phyloP scores from a whole-genome alignment of 1,139 yeast species.

The Sugiyamaella pinicola region DNA sequence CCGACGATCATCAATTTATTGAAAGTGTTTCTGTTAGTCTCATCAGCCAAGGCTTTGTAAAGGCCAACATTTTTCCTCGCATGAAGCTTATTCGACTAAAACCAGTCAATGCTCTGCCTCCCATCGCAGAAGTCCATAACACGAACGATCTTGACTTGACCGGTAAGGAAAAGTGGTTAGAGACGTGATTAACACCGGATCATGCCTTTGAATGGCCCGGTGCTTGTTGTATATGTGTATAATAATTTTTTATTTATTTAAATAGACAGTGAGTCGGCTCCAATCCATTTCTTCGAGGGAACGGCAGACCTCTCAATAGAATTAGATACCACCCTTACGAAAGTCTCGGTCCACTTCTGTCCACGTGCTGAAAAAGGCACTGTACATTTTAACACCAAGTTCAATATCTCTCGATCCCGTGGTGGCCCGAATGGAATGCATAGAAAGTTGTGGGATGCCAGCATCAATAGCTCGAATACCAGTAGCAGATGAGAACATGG shows the following conservation, averaged over 20 bases:
- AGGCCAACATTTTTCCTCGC: slow-evolving; percentile 42
- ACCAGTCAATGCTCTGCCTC: slow-evolving; percentile 35
- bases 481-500: slow-evolving; percentile 59
- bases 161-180: slow-evolving; percentile 20
- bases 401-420: slow-evolving; percentile 72
- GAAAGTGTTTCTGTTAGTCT: slow-evolving; percentile 44
- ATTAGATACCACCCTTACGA: slow-evolving; percentile 15
- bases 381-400: slow-evolving; percentile 65
- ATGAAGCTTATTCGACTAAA: slow-evolving; percentile 34
- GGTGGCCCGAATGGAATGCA: slow-evolving; percentile 81
- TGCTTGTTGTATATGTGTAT: not conserved
- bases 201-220: too few species aligned
- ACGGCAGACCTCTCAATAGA: too few species aligned
- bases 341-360: slow-evolving; percentile 12
- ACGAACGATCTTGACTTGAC: slow-evolving; percentile 16
- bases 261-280: not conserved
- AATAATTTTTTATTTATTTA: slow-evolving; percentile 2
- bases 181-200: too few species aligned
- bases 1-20: slow-evolving; percentile 30
- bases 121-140: slow-evolving; percentile 30
- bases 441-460: slow-evolving; percentile 76
- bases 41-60: slow-evolving; percentile 42
- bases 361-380: slow-evolving; percentile 65
- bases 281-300: too few species aligned
- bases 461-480: slow-evolving; percentile 78